Evolutionary conservation across 306 rosid genomes (phyloP).

Genomic region (Lathyrus aphaca): DNA sequence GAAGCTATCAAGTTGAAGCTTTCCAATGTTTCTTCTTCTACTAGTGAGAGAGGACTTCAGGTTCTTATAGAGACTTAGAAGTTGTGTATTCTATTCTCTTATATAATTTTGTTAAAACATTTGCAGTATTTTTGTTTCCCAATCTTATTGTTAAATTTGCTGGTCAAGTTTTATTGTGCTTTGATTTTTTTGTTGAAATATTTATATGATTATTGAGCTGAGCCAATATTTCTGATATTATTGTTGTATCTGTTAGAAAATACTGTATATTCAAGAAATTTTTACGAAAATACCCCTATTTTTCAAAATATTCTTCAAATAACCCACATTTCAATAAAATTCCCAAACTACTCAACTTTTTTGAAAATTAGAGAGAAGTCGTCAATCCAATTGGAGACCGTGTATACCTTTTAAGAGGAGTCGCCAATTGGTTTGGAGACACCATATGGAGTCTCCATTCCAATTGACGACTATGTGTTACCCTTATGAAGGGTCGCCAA

Average conservation of each 20-base stretch:
- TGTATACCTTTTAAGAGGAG: too few species aligned
- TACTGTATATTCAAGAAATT: neutral
- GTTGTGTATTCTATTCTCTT: constrained; percentile 22
- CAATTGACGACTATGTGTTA: too few species aligned
- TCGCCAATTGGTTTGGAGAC: too few species aligned
- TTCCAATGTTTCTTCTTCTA: constrained; percentile 58
- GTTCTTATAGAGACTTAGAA: constrained; percentile 51
- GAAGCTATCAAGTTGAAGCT: constrained; percentile 74
- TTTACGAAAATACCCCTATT: too few species aligned
- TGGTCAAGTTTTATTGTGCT: constrained; percentile 28
- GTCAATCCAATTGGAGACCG: too few species aligned
- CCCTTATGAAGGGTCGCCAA: too few species aligned
- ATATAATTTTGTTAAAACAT: neutral
- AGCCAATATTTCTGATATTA: constrained; percentile 22
- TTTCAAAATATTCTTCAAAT: too few species aligned
- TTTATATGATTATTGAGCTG: constrained; percentile 27
- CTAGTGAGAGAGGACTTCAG: constrained; percentile 49
- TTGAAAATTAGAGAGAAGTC: too few species aligned
- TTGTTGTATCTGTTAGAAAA: constrained; percentile 23
- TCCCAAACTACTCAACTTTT: too few species aligned
- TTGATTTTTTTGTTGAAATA: constrained; percentile 31
- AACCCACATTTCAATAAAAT: too few species aligned
- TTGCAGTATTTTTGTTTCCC: constrained; percentile 11
- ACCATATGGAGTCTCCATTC: too few species aligned
- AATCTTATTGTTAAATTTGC: constrained; percentile 39